Evolutionary conservation across 148 eudicot genomes (phyloP).

Genomic region (Nyssa sinensis): DNA sequence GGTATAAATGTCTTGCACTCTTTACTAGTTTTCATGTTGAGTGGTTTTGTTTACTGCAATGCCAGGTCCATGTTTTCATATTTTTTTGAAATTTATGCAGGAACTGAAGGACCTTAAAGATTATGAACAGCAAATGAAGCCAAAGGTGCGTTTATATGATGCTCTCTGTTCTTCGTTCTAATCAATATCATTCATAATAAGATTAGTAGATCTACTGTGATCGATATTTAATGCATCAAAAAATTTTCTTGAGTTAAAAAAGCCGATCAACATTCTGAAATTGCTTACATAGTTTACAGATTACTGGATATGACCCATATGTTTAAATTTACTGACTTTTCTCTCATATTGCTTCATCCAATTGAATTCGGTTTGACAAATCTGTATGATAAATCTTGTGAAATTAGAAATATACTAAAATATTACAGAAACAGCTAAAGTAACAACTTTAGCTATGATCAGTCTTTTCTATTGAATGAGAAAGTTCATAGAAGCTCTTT

Average conservation of each 20-base stretch:
- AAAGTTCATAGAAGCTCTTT: background rate
- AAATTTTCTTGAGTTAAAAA: background rate
- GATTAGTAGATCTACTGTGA: background rate
- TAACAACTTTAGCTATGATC: too few relatives aligned
- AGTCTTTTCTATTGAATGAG: too few relatives aligned
- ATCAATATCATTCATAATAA: background rate
- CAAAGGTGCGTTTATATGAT: slow-evolving; percentile 58
- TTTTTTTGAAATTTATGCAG: slow-evolving; percentile 38
- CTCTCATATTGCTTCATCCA: too few relatives aligned
- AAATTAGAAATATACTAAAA: too few relatives aligned
- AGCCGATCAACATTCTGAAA: background rate
- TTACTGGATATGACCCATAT: too few relatives aligned
- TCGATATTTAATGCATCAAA: background rate
- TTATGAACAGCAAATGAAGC: slow-evolving; percentile 73
- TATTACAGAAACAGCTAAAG: too few relatives aligned
- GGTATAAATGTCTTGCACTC: slow-evolving; percentile 38
- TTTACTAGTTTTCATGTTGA: slow-evolving; percentile 9
- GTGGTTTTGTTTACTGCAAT: slow-evolving; percentile 4
- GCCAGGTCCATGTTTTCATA: slow-evolving; percentile 12
- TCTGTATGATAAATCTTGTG: too few relatives aligned
- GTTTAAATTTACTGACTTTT: too few relatives aligned
- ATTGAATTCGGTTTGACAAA: too few relatives aligned
- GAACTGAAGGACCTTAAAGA: slow-evolving; percentile 88
- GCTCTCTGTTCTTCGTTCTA: slow-evolving; percentile 3
- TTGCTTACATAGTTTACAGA: too few relatives aligned